Conservation (phyloP, 768 basidiomycete species). For the Albatrellus ellisii region DNA sequence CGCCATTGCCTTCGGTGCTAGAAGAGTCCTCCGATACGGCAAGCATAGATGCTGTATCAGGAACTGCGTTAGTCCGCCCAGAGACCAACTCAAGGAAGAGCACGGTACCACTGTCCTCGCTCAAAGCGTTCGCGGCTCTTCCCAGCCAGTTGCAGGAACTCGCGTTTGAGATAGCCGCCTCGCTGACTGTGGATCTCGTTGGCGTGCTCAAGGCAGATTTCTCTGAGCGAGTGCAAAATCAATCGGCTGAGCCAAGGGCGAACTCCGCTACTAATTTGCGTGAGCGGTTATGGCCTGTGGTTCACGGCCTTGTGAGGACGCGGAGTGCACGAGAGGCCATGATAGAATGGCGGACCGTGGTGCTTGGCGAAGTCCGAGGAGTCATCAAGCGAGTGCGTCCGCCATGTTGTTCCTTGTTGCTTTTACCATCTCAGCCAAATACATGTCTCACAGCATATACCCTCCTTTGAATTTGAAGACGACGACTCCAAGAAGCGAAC, state of each 20-base stretch:
- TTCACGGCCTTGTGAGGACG: constrained; percentile 68
- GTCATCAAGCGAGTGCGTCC: constrained; percentile 45
- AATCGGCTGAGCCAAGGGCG: background rate
- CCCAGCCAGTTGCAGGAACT: constrained; percentile 61
- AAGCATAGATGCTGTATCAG: constrained; percentile 2
- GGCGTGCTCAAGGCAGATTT: constrained; percentile 56
- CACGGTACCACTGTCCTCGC: constrained; percentile 46
- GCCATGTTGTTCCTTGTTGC: background rate
- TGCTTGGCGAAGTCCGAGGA: constrained; percentile 43
- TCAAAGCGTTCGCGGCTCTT: constrained; percentile 62
- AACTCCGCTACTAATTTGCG: constrained; percentile 30
- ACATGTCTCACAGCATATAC: constrained; percentile 34
- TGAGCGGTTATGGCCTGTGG: constrained; percentile 56
- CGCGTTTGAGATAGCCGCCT: constrained; percentile 62
- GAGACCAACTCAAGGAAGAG: constrained; percentile 10
- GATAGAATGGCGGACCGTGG: constrained; percentile 57
- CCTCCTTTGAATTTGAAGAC: constrained; percentile 43
- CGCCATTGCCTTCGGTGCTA: constrained; percentile 19
- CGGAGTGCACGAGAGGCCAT: constrained; percentile 57
- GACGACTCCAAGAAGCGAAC: constrained; percentile 26
- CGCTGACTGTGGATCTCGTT: constrained; percentile 70
- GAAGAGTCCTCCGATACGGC: constrained; percentile 16
- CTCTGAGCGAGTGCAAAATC: constrained; percentile 30
- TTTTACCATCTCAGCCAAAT: background rate
- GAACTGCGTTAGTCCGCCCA: background rate